Conservation (phyloP, 495 filamentous ascomycete species). For the Usnea hakonensis region DNA sequence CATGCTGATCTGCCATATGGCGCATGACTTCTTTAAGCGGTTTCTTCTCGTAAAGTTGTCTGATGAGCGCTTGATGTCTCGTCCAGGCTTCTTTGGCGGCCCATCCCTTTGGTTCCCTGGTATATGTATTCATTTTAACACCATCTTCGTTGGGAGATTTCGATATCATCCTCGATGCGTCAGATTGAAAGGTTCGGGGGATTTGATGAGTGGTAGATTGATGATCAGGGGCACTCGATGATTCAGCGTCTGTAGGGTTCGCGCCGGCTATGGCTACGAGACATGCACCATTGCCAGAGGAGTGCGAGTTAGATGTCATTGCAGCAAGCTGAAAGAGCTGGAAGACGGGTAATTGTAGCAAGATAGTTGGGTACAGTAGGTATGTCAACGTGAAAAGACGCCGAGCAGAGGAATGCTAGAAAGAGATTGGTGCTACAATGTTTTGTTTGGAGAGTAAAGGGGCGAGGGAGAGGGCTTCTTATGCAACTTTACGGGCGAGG, state of each 20-base stretch:
- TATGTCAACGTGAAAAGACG: neutral
- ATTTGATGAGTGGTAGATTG: neutral
- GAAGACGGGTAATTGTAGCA: neutral
- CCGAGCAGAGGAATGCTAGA: neutral
- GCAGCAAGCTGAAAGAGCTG: neutral
- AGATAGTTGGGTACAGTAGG: neutral
- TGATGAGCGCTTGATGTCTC: slow-evolving; percentile 5
- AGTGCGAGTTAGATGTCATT: no score
- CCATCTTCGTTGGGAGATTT: neutral
- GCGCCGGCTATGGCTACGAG: neutral
- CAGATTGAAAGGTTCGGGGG: neutral
- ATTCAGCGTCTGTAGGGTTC: neutral
- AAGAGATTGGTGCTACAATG: neutral
- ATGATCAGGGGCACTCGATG: neutral
- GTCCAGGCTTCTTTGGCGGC: slow-evolving; percentile 4
- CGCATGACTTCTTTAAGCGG: slow-evolving; percentile 16
- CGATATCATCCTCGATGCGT: neutral
- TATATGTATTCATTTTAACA: neutral
- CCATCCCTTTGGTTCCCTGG: neutral
- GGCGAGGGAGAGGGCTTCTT: neutral
- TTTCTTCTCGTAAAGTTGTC: slow-evolving; percentile 2
- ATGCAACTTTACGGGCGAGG: neutral
- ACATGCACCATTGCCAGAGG: neutral
- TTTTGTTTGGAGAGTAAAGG: no score
- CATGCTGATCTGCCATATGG: slow-evolving; percentile 22